Conservation (phyloP, 371 early-diverging fungal species). For the Saksenaea vasiformis region DNA sequence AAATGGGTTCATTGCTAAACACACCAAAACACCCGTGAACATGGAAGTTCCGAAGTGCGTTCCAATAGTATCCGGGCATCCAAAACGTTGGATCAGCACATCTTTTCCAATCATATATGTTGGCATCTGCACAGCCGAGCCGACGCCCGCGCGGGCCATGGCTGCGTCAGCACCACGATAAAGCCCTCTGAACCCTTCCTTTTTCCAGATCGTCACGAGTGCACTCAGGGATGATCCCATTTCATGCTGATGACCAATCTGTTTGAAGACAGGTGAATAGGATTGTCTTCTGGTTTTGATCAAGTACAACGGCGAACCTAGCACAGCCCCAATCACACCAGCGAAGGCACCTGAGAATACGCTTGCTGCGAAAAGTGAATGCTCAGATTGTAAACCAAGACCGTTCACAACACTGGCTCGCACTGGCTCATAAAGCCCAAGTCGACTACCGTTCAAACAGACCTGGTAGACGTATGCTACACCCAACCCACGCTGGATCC, state of each 20-base stretch:
- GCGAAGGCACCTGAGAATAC: slow-evolving; percentile 62
- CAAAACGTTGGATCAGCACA: slow-evolving; percentile 60
- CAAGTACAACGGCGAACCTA: slow-evolving; percentile 89
- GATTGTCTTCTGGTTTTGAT: slow-evolving; percentile 97
- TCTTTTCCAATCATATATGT: slow-evolving; percentile 86
- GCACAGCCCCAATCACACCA: slow-evolving; percentile 80
- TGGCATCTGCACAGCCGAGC: slow-evolving; percentile 91
- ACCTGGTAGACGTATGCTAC: slow-evolving; percentile 94
- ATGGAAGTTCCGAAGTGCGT: slow-evolving; percentile 82
- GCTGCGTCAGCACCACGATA: slow-evolving; percentile 90
- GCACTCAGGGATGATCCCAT: slow-evolving; percentile 74
- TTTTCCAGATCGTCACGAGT: slow-evolving; percentile 64
- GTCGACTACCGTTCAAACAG: slow-evolving; percentile 90
- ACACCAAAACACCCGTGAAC: slow-evolving; percentile 85
- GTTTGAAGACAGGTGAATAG: slow-evolving; percentile 68
- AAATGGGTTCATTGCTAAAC: slow-evolving; percentile 95
- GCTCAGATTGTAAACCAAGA: slow-evolving; percentile 22
- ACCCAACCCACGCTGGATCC: slow-evolving; percentile 88
- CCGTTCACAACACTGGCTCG: slow-evolving; percentile 22
- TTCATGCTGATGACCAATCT: slow-evolving; percentile 91
- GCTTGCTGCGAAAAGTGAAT: slow-evolving; percentile 59
- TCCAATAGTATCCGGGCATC: slow-evolving; percentile 62
- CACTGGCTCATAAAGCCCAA: slow-evolving; percentile 89
- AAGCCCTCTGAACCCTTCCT: slow-evolving; percentile 76
- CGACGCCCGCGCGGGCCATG: slow-evolving; percentile 89